Evolutionary conservation across 2,329 filamentous ascomycete species (phyloP).

Genomic region (Colletotrichum musicola): DNA sequence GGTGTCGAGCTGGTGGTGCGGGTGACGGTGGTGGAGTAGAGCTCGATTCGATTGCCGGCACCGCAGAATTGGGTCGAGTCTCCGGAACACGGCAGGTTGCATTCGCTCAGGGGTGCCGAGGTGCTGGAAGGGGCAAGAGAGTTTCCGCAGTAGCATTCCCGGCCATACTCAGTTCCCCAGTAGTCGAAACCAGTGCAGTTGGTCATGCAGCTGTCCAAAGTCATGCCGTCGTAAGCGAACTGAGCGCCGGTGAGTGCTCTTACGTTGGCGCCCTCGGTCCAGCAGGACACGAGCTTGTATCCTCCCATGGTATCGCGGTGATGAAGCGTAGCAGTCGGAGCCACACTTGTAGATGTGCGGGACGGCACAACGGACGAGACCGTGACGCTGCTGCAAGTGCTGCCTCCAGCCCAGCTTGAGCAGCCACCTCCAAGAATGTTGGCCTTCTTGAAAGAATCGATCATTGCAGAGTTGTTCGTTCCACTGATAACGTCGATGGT

Average conservation of each 20-base stretch:
- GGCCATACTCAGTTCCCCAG: slow-evolving; percentile 65
- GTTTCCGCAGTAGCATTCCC: slow-evolving; percentile 67
- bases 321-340: slow-evolving; percentile 47
- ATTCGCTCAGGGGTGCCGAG: slow-evolving; percentile 48
- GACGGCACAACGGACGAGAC: slow-evolving; percentile 35
- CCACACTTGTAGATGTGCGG: slow-evolving; percentile 44
- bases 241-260: slow-evolving; percentile 58
- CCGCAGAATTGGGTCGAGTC: slow-evolving; percentile 57
- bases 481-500: slow-evolving; percentile 60
- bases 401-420: slow-evolving; percentile 51
- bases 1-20: slow-evolving; percentile 44
- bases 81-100: slow-evolving; percentile 57
- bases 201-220: slow-evolving; percentile 59
- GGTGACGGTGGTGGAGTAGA: slow-evolving; percentile 56
- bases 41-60: slow-evolving; percentile 56
- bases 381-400: slow-evolving; percentile 43
- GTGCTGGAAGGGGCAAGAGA: slow-evolving; percentile 42
- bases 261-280: slow-evolving; percentile 59
- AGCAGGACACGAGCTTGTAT: slow-evolving; percentile 74
- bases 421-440: slow-evolving; percentile 60
- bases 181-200: slow-evolving; percentile 62
- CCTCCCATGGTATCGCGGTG: slow-evolving; percentile 57
- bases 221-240: slow-evolving; percentile 63
- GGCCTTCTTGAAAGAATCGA: slow-evolving; percentile 63
- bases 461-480: slow-evolving; percentile 47